Evolutionary conservation across 805 yeast species (phyloP), one percentile per base, ranked within the genome.

Genomic region (Starmerella bombi): DNA sequence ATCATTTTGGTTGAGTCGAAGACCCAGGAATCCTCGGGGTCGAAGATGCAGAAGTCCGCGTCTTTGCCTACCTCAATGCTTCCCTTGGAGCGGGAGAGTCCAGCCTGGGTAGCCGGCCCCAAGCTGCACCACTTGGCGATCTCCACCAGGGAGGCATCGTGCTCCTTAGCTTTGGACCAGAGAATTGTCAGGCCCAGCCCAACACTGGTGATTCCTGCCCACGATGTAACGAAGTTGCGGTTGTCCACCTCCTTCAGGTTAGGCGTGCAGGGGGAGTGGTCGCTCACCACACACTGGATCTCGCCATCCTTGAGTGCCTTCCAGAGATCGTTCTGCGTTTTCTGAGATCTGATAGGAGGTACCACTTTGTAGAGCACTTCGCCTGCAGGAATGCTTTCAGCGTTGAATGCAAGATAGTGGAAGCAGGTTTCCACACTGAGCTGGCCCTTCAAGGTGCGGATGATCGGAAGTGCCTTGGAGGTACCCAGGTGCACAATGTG

Each of bases 161-260:
- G 59, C 51, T 70, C 70, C 35, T 53, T 50, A 14, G 66, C 85
- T 52, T 79, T 40, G 1, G 94, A 82, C 69, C 74, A 79, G 38
- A 86, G 60, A 30, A 85, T 70, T 0, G 93, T 81, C 35, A 86
- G 66, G 0, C 96, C 96, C 31, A 88, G 72, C 0, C 97, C 97
- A 25, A 86, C 93, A 1, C 94, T 81, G 2, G 94, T 70, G 31
- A 86, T 84, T 8, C 97, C 97, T 27, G 96, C 97, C 97, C 97
- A 86, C 2, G 96, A 93, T 27, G 77, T 71, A 51, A 86, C 74
- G 58, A 86, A 86, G 57, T 86, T 94, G 31, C 95, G 95, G 44
- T 73, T 67, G 9, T 74, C 78, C 38, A 84, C 65, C 18, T 82
- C 80, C 60, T 86, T 86, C 54, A 86, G 66, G 45, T 83, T 83